These are phyloP conservation scores for Monosporascus cannonballus DNA, from an alignment of 2,329 filamentous ascomycete species.

Conservation along the genomic window DNA sequence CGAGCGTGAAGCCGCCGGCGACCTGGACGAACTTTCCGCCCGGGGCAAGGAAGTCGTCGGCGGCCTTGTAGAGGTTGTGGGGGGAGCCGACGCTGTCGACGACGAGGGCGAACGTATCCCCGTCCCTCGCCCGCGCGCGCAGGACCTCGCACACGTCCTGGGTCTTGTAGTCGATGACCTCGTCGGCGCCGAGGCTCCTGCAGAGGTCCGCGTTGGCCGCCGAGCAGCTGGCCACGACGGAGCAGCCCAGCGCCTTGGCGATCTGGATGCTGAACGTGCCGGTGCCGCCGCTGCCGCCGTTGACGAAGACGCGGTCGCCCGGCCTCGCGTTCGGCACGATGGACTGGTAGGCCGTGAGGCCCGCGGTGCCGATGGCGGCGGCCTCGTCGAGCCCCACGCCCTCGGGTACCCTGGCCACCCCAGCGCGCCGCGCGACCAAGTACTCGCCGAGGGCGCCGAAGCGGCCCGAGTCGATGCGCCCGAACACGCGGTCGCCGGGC, in stretches of 20 bases:
- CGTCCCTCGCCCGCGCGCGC: slow-evolving; percentile 37
- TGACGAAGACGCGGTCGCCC: slow-evolving; percentile 56
- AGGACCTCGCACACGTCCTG: slow-evolving; percentile 41
- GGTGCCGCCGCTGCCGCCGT: slow-evolving; percentile 57
- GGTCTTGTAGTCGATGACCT: slow-evolving; percentile 54
- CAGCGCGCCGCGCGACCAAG: slow-evolving; percentile 23
- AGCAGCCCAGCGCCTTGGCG: slow-evolving; percentile 53
- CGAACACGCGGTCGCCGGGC: slow-evolving; percentile 40
- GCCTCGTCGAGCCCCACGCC: slow-evolving; percentile 35
- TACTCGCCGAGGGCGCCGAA: slow-evolving; percentile 39
- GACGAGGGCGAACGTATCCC: slow-evolving; percentile 40
- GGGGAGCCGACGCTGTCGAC: slow-evolving; percentile 53
- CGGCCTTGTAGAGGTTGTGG: slow-evolving; percentile 44
- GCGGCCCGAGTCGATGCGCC: slow-evolving; percentile 23
- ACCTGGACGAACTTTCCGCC: slow-evolving; percentile 48
- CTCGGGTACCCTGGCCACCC: slow-evolving; percentile 33
- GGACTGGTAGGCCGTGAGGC: slow-evolving; percentile 40
- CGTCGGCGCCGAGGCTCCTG: slow-evolving; percentile 54
- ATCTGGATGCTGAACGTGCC: slow-evolving; percentile 58
- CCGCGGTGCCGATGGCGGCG: slow-evolving; percentile 38
- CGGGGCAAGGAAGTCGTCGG: slow-evolving; percentile 42
- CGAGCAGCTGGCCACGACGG: slow-evolving; percentile 55
- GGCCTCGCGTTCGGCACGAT: slow-evolving; percentile 38
- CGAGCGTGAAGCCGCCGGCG: slow-evolving; percentile 28
- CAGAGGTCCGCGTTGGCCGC: slow-evolving; percentile 50